A percentile compares a stretch with the other conserved stretches of the same genome.
These are phyloP conservation scores for Didymella exigua DNA, from an alignment of 2,329 filamentous ascomycete genomes.

Conservation along the genomic window DNA sequence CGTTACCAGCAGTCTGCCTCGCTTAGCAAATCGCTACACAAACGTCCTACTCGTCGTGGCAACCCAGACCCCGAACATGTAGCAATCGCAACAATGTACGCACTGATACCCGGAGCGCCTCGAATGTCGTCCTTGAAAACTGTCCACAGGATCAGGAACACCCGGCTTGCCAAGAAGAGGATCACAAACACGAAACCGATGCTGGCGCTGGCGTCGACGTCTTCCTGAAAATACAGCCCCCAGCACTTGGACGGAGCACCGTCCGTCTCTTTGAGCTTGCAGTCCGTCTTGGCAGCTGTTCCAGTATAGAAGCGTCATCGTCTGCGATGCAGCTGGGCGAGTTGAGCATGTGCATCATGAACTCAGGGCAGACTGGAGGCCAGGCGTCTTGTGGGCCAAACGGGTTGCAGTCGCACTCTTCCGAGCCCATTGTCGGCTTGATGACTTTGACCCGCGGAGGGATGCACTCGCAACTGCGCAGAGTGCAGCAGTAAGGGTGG, in stretches of 20 bases:
- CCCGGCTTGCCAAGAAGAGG: slow-evolving; percentile 15
- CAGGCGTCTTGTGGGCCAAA: not conserved
- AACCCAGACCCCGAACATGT: slow-evolving; percentile 9
- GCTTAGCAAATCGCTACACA: not conserved
- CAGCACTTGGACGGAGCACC: not conserved
- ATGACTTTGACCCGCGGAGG: not conserved
- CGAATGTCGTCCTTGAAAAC: slow-evolving; percentile 29
- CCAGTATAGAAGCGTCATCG: not conserved
- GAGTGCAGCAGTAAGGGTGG: not conserved
- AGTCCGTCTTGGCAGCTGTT: not conserved
- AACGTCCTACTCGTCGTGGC: not conserved
- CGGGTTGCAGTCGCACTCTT: not conserved
- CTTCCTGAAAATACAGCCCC: not conserved
- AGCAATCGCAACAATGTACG: slow-evolving; percentile 20
- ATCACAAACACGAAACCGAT: slow-evolving; percentile 17
- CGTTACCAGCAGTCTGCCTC: not conserved
- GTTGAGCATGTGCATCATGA: slow-evolving; percentile 3
- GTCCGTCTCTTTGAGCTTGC: not conserved
- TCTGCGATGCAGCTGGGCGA: not conserved
- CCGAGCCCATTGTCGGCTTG: not conserved
- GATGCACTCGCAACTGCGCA: not conserved
- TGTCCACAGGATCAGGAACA: slow-evolving; percentile 32
- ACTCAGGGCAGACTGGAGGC: not conserved
- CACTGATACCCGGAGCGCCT: slow-evolving; percentile 29
- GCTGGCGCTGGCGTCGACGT: not conserved